Evolutionary conservation across 805 yeast genomes (phyloP), one percentile per base, ranked within the genome.

Genomic region (Yamadazyma olivae): DNA sequence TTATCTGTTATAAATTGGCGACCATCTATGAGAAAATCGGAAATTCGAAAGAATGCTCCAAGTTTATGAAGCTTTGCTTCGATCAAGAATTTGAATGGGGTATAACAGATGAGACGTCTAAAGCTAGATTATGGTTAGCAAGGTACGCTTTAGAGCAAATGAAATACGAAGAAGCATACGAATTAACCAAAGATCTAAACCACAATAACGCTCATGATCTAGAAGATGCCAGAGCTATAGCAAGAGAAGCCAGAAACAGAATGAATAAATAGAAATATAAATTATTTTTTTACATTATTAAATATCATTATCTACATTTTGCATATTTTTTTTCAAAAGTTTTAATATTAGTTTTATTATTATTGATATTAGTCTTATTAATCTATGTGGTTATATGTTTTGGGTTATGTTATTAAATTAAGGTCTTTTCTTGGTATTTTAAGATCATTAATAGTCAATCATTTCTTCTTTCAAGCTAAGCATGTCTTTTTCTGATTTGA

Each of bases 61-160:
- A 61, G 29, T 81, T 75, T 49, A 83, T 85, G 89, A 75, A 74
- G 43, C 51, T 78, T 42, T 80, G 93, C 59, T 60, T 79, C 41
- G 83, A 79, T 27, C 81, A 75, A 40, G 90, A 83, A 41, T 44
- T 56, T 9, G 74, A 74, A 27, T 84, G 82, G 51, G 87, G 82
- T 1, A 71, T 76, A 4, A 77, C 80, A 14, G 89, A 82, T 46
- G 89, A 84, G 45, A 81, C 84, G 0, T 72, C 83, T 7, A 83
- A 81, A 50, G 95, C 96, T 0, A 67, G 93, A 27, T 63, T 90
- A 35, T 90, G 97, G 97, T 61, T 90, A 17, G 95, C 96, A 1
- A 72, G 79, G 34, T 62, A 72, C 45, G 90, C 88, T 30, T 57
- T 81, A 41, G 67, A 67, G 13, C 58, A 61, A 27, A 66, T 73